These are phyloP conservation scores for Pichia inconspicua DNA, from an alignment of 1,139 yeast species.

Conservation along the genomic window DNA sequence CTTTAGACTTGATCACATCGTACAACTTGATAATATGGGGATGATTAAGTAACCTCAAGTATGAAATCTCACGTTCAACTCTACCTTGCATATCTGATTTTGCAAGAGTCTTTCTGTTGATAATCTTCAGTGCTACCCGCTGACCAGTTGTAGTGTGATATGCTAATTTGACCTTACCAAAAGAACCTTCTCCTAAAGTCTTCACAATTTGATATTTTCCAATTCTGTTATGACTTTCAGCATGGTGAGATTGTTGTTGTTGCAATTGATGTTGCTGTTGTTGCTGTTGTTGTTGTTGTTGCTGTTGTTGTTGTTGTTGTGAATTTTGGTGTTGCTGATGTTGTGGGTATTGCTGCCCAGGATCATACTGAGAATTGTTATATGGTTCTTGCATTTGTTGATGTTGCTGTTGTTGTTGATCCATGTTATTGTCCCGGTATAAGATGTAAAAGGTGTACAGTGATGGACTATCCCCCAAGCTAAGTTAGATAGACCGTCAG, in stretches of 20 bases:
- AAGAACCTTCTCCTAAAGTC: constrained; percentile 94
- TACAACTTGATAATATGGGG: constrained; percentile 95
- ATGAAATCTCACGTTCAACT: constrained; percentile 89
- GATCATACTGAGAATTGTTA: background rate
- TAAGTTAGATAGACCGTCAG: too few species aligned
- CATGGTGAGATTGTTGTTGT: constrained; percentile 1
- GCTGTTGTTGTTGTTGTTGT: constrained; percentile 13
- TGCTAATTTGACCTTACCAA: constrained; percentile 94
- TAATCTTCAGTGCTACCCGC: constrained; percentile 87
- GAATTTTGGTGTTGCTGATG: background rate
- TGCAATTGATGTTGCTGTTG: constrained; percentile 6
- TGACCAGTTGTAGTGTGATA: constrained; percentile 91
- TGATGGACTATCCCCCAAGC: background rate
- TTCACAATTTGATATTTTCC: constrained; percentile 93
- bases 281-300: background rate
- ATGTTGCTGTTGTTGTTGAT: constrained; percentile 12
- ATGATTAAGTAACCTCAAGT: constrained; percentile 80
- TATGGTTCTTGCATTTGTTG: constrained; percentile 4
- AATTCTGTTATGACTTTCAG: constrained; percentile 35
- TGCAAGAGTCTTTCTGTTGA: constrained; percentile 87
- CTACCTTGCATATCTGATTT: constrained; percentile 98
- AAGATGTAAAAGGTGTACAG: background rate
- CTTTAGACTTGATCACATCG: constrained; percentile 93
- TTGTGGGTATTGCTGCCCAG: background rate
- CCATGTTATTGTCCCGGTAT: background rate